Percentiles rank a stretch among this genome's conserved stretches.
These are phyloP conservation scores for Globisporangium abappressorium DNA, from an alignment of 352 stramenopile genomes.

Conservation along the genomic window DNA sequence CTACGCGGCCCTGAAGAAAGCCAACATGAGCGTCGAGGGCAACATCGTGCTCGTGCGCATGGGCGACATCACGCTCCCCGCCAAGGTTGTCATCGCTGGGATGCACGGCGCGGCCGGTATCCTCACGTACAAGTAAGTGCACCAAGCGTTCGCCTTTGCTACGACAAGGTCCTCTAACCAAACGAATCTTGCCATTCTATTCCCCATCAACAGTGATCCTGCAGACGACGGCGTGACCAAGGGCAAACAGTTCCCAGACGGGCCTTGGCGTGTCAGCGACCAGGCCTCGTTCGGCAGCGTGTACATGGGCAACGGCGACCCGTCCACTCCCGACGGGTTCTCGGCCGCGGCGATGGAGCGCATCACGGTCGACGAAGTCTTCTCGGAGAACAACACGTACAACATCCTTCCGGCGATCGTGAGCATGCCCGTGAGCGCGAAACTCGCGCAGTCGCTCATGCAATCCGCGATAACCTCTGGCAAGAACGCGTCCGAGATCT, in stretches of 20 bases:
- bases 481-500: constrained; percentile 43
- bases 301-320: constrained; percentile 85
- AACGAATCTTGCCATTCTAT: background rate
- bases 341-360: constrained; percentile 54
- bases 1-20: constrained; percentile 51
- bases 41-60: constrained; percentile 64
- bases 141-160: background rate
- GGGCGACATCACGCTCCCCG: constrained; percentile 58
- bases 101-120: constrained; percentile 57
- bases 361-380: constrained; percentile 73
- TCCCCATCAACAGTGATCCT: constrained; percentile 42
- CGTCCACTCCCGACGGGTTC: constrained; percentile 71
- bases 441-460: constrained; percentile 52
- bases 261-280: constrained; percentile 57
- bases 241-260: constrained; percentile 58
- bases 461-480: constrained; percentile 16
- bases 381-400: constrained; percentile 79
- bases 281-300: constrained; percentile 66
- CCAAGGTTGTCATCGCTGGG: constrained; percentile 68
- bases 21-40: constrained; percentile 47
- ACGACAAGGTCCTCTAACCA: background rate
- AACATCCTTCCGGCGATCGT: constrained; percentile 72
- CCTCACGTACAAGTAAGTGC: constrained; percentile 74
- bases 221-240: constrained; percentile 49
- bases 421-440: constrained; percentile 69